Conservation (phyloP, 192 early-diverging fungal species). For the Dissophora ornata region DNA sequence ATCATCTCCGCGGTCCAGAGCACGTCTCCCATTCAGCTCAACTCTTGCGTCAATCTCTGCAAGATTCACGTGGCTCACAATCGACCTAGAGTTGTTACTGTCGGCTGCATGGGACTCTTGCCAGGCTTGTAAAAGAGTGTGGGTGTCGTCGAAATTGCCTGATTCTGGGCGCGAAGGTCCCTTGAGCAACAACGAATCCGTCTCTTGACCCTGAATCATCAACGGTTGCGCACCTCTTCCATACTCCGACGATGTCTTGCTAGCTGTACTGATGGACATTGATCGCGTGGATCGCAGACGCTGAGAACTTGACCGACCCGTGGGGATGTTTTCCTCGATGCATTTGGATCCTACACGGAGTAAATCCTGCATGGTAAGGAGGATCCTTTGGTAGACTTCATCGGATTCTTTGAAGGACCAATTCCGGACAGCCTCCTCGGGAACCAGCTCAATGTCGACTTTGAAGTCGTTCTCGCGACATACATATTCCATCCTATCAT, state of each 20-base stretch:
- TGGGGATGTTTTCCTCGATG: constrained; percentile 15
- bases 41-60: constrained; percentile 6
- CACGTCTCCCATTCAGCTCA: constrained; percentile 17
- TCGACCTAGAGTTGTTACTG: constrained; percentile 9
- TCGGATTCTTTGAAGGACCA: constrained; percentile 52
- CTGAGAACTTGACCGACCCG: constrained; percentile 5
- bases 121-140: constrained; percentile 22
- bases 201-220: constrained; percentile 8
- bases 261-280: background rate
- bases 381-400: constrained; percentile 40
- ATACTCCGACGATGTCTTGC: too few species aligned
- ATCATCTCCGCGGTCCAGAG: constrained; percentile 29
- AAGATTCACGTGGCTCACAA: constrained; percentile 4
- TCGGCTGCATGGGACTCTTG: constrained; percentile 15
- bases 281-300: background rate
- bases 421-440: constrained; percentile 41
- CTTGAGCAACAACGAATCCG: constrained; percentile 17
- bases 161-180: constrained; percentile 33
- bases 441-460: constrained; percentile 44
- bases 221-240: constrained; percentile 9
- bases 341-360: constrained; percentile 32
- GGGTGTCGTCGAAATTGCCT: constrained; percentile 20
- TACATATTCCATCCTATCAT: constrained; percentile 37
- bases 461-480: constrained; percentile 49
- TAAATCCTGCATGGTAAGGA: constrained; percentile 39